Evolutionary conservation across 2,329 filamentous ascomycete genomes (phyloP), one percentile per base, ranked within the genome.

Genomic region (Tolypocladium album): DNA sequence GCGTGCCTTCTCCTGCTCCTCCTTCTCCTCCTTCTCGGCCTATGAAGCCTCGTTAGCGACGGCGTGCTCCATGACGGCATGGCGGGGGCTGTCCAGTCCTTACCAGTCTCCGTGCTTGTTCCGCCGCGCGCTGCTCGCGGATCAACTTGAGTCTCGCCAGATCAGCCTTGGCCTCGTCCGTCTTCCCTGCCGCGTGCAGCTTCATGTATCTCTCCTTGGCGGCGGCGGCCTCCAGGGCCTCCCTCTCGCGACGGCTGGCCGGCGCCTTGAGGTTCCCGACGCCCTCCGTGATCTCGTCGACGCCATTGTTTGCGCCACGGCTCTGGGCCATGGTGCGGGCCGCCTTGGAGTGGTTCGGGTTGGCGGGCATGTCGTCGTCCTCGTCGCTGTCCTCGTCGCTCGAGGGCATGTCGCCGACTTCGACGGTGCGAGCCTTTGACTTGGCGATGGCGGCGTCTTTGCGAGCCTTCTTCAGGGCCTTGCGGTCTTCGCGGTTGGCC

Each of bases 171-270:
- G 93, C 92, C 80, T 97, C 90, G 62, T 99, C 94, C 53, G 94
- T 97, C 85, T 97, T 97, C 69, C 93, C 93, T 70, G 92, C 89
- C 60, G 92, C 90, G 70, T 97, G 93, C 68, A 97, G 75, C 77
- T 95, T 96, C 79, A 91, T 84, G 71, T 96, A 97, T 66, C 87
- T 83, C 79, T 96, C 92, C 74, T 92, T 92, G 38, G 90, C 91
- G 72, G 93, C 89, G 64, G 88, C 87, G 1, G 92, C 92, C 76
- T 96, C 89, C 40, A 94, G 70, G 2, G 92, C 89, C 78, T 97
- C 82, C 68, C 83, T 72, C 76, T 86, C 80, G 73, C 82, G 76
- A 59, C 81, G 74, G 70, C 75, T 83, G 62, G 67, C 69, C 38
- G 72, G 70, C 50, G 82, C 72, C 59, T 72, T 72, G 65, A 86